phyloP scores from a whole-genome alignment of 2,329 filamentous ascomycete genomes.

The Colletotrichum tropicale region DNA sequence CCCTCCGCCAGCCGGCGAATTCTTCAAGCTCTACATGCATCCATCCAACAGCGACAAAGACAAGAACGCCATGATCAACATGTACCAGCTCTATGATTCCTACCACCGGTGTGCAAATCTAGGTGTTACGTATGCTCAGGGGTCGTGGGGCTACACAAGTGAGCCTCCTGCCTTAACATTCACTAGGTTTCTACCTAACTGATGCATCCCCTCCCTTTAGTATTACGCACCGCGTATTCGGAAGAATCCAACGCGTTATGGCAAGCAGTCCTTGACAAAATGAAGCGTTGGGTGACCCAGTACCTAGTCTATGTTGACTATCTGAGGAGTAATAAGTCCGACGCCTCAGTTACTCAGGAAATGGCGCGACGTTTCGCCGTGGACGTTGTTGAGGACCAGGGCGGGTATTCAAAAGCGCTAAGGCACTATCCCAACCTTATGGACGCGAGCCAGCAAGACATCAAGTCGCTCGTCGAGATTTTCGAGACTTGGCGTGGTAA shows the following conservation, averaged over 20 bases:
- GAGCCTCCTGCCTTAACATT: background rate
- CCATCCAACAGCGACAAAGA: background rate
- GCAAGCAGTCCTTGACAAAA: rapidly evolving
- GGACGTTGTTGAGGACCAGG: background rate
- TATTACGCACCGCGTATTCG: background rate
- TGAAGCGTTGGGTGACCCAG: background rate
- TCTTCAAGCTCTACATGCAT: background rate
- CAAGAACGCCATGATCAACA: background rate
- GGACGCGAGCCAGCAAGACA: background rate
- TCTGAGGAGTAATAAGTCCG: background rate
- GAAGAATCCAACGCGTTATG: background rate
- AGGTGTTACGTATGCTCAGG: background rate
- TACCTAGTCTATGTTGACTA: background rate
- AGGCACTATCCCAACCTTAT: background rate
- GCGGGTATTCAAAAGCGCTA: background rate
- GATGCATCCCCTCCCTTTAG: background rate
- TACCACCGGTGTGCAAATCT: background rate
- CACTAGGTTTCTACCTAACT: background rate
- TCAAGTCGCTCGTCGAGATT: background rate
- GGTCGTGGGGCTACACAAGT: background rate
- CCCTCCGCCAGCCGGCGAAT: background rate
- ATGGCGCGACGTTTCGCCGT: background rate
- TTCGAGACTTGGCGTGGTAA: background rate
- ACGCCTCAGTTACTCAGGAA: background rate
- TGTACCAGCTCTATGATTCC: background rate